Evolutionary conservation across 768 basidiomycete species (phyloP).

Genomic region (Dioszegia aurantiaca): DNA sequence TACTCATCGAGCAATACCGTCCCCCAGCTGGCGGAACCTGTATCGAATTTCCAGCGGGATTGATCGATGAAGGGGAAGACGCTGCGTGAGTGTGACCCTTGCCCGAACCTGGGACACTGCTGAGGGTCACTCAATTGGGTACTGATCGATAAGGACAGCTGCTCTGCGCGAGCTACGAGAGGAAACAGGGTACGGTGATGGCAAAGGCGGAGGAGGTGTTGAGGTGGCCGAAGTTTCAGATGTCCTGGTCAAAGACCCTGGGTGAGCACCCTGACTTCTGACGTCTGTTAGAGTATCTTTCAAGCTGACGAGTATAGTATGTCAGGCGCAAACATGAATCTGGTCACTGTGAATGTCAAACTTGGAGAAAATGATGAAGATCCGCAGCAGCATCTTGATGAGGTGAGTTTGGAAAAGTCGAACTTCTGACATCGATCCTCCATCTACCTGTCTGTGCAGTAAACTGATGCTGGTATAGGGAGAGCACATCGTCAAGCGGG

Average conservation of each 20-base stretch:
- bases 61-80: conserved; percentile 82
- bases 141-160: conserved; percentile 51
- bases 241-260: conserved; percentile 47
- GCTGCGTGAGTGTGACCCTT: conserved; percentile 57
- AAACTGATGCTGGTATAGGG: conserved; percentile 54
- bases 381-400: conserved; percentile 72
- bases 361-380: conserved; percentile 58
- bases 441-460: too few relatives aligned
- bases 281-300: too few relatives aligned
- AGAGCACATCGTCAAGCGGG: conserved; percentile 72
- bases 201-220: conserved; percentile 53
- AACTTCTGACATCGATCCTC: too few relatives aligned
- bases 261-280: conserved; percentile 25
- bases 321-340: conserved; percentile 90
- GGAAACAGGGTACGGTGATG: conserved; percentile 72
- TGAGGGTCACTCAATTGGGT: neutral
- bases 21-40: conserved; percentile 72
- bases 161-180: conserved; percentile 87
- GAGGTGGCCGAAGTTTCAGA: conserved; percentile 54
- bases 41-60: conserved; percentile 57
- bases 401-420: conserved; percentile 18
- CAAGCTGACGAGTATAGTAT: conserved; percentile 59
- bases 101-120: neutral
- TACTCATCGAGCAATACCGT: conserved; percentile 88
- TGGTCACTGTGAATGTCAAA: conserved; percentile 65